phyloP scores from a whole-genome alignment of 2,329 filamentous ascomycete species.

The Botryosphaeria dothidea region DNA sequence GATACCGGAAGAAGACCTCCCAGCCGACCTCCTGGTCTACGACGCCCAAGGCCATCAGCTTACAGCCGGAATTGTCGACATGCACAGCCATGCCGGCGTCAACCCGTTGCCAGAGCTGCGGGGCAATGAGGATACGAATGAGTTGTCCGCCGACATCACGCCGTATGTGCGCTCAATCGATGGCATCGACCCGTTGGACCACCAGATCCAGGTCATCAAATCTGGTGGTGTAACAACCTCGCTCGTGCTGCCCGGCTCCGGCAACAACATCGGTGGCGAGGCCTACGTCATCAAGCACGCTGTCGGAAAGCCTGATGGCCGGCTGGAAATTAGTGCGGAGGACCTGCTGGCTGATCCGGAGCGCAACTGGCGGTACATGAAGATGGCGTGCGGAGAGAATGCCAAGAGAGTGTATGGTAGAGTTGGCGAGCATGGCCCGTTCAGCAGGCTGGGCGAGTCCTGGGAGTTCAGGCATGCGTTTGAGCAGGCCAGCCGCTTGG shows the following conservation, averaged over 20 bases:
- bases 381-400: slow-evolving; percentile 76
- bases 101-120: slow-evolving; percentile 56
- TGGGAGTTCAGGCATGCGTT: slow-evolving; percentile 70
- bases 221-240: slow-evolving; percentile 72
- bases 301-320: slow-evolving; percentile 60
- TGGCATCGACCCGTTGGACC: slow-evolving; percentile 63
- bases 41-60: slow-evolving; percentile 62
- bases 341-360: slow-evolving; percentile 69
- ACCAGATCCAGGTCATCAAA: slow-evolving; percentile 68
- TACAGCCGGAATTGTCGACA: slow-evolving; percentile 69
- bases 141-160: slow-evolving; percentile 64
- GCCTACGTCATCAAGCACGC: slow-evolving; percentile 70
- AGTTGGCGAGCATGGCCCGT: slow-evolving; percentile 55
- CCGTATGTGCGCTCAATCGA: slow-evolving; percentile 70
- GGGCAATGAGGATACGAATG: slow-evolving; percentile 63
- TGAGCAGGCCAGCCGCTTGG: slow-evolving; percentile 60
- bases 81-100: slow-evolving; percentile 69
- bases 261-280: slow-evolving; percentile 74
- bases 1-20: slow-evolving; percentile 47
- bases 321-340: slow-evolving; percentile 62
- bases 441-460: slow-evolving; percentile 66
- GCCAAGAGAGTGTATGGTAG: slow-evolving; percentile 63
- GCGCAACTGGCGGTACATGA: slow-evolving; percentile 68
- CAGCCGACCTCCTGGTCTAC: slow-evolving; percentile 53
- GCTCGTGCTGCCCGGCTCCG: slow-evolving; percentile 66